Evolutionary conservation across 805 yeast species (phyloP).

Genomic region (Hanseniaspora thailandica): DNA sequence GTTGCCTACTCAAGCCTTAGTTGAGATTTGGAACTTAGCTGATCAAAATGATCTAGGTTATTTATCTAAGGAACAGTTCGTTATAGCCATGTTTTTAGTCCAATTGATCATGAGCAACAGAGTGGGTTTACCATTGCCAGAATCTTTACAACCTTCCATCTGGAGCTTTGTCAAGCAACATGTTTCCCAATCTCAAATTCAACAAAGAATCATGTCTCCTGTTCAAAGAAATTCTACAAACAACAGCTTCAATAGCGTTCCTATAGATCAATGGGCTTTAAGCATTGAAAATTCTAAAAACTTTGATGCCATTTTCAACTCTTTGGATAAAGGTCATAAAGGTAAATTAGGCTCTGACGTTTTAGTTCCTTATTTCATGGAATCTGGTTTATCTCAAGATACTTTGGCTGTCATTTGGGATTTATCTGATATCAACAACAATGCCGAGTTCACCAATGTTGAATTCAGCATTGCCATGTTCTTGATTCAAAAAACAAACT

Average conservation of each 20-base stretch:
- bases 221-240: constrained; percentile 12
- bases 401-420: constrained; percentile 89
- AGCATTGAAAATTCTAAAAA: constrained; percentile 60
- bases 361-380: constrained; percentile 78
- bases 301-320: constrained; percentile 67
- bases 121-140: constrained; percentile 44
- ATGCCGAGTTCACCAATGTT: constrained; percentile 63
- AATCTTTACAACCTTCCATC: constrained; percentile 33
- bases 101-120: constrained; percentile 51
- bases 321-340: constrained; percentile 51
- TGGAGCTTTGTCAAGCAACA: constrained; percentile 30
- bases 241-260: constrained; percentile 28
- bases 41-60: constrained; percentile 67
- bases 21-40: constrained; percentile 79
- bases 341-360: constrained; percentile 65
- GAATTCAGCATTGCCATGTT: constrained; percentile 93
- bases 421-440: constrained; percentile 75
- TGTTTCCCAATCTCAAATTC: constrained; percentile 15
- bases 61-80: constrained; percentile 62
- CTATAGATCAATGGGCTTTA: constrained; percentile 50
- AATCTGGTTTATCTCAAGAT: constrained; percentile 76
- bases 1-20: constrained; percentile 62
- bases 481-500: constrained; percentile 70
- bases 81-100: constrained; percentile 89
- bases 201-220: constrained; percentile 24